phyloP scores from a whole-genome alignment of 176 grass and related monocot genomes.

The Bonia amplexicaulis region DNA sequence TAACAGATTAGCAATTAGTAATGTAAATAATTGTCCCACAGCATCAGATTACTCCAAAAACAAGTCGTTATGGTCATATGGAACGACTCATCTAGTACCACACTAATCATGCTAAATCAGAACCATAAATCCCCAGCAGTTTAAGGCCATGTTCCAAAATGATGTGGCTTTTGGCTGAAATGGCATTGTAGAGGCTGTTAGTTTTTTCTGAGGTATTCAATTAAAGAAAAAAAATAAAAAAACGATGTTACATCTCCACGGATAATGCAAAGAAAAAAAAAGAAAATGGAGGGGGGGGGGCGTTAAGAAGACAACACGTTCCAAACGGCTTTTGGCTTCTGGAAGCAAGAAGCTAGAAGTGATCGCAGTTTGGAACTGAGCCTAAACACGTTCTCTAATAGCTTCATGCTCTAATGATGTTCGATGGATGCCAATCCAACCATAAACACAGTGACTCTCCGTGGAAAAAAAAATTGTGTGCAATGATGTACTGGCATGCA shows the following conservation, averaged over 20 bases:
- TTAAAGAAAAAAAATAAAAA: too few relatives aligned
- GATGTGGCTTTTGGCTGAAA: too few relatives aligned
- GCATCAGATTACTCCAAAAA: neutral
- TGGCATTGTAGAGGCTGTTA: too few relatives aligned
- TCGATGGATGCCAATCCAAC: neutral
- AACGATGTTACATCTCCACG: too few relatives aligned
- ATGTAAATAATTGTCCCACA: neutral
- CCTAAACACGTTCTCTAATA: neutral
- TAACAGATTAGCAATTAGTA: neutral
- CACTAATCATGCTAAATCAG: neutral
- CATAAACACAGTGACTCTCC: neutral
- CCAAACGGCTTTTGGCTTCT: too few relatives aligned
- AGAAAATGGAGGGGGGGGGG: too few relatives aligned
- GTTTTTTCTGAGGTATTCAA: too few relatives aligned
- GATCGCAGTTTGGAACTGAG: too few relatives aligned
- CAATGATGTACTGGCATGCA: neutral
- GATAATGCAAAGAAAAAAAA: too few relatives aligned
- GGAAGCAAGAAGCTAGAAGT: too few relatives aligned
- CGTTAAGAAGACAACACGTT: too few relatives aligned
- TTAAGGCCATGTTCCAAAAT: too few relatives aligned
- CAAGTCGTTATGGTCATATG: neutral
- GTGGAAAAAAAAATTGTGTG: neutral
- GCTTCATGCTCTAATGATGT: neutral
- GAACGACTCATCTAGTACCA: neutral
- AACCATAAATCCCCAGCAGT: neutral